Base-by-base conservation (phyloP, 1,139 yeast genomes). In the Arxiozyma slooffiae region DNA sequence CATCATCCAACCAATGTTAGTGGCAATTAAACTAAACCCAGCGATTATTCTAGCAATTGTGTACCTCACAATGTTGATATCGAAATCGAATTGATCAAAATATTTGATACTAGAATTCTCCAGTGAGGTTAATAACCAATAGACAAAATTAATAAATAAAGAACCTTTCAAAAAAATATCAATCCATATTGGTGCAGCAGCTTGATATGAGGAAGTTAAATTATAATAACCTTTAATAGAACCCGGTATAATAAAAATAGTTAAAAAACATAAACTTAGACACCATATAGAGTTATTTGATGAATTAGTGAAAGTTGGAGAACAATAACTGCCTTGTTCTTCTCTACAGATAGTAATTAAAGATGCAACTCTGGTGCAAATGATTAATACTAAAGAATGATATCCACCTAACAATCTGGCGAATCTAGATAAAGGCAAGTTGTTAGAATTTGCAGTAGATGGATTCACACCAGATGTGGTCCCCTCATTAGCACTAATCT, bases 181-280 rank as follows among this genome's bases (percentile, higher is more conserved):
- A 37, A 85, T 80, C 95, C 96, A 89, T 45, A 85, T 67, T 11
- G 89, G 82, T 1, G 96, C 96, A 0, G 95, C 83, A 3, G 95
- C 89, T 61, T 85, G 84, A 62, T 83, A 87, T 1, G 95, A 86
- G 20, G 82, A 80, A 0, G 92, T 77, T 36, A 85, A 74, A 49
- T 73, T 74, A 66, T 84, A 87, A 62, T 88, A 90, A 1, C 86
- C 79, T 54, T 76, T 78, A 48, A 90, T 74, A 22, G 82, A 67
- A 11, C 77, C 68, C 0, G 97, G 97, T 42, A 89, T 70, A n/a
- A 79, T 60, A 44, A 80, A 67, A 0, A 90, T 74, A 3, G 77
- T 69, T 0, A 77, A 53, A 50, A 80, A 80, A 22, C 89, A 72
- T 2, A 77, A 63, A 0, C 67, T 63, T 44, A 90, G 71, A 3